A percentile compares a stretch with the other conserved stretches of the same genome.
Conservation (phyloP, 1,284 basidiomycete species). For the Apiotrichum domesticum region DNA sequence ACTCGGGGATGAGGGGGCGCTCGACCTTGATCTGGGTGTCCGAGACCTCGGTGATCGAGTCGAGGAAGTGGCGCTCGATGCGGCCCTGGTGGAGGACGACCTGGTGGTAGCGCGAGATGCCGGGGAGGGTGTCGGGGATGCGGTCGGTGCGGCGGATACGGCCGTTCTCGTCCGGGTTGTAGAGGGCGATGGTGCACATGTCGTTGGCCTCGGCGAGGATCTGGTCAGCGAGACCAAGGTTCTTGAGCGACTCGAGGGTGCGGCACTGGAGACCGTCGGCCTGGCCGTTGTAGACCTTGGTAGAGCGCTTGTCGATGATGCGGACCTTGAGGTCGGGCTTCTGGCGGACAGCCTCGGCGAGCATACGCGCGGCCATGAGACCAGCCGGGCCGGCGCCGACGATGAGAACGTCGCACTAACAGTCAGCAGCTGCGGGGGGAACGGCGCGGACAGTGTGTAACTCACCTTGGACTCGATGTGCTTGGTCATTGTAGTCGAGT, state of each 20-base stretch:
- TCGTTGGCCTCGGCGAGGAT: slow-evolving; percentile 17
- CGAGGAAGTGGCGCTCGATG: slow-evolving; percentile 19
- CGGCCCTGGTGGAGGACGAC: slow-evolving; percentile 17
- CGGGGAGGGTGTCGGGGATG: slow-evolving; percentile 19
- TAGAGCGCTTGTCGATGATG: slow-evolving; percentile 21
- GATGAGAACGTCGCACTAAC: slow-evolving; percentile 12
- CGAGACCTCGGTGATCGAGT: slow-evolving; percentile 15
- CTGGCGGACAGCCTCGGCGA: slow-evolving; percentile 11
- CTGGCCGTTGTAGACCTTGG: slow-evolving; percentile 20
- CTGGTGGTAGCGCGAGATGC: slow-evolving; percentile 21
- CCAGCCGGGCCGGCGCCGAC: slow-evolving; percentile 16
- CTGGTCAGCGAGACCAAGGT: slow-evolving; percentile 14
- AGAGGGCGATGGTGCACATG: slow-evolving; percentile 26
- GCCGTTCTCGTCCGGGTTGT: slow-evolving; percentile 21
- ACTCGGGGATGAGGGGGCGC: slow-evolving; percentile 15
- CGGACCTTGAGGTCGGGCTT: slow-evolving; percentile 18
- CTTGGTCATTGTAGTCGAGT: not conserved
- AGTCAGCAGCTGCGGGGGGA: too few relatives aligned
- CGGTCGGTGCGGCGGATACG: slow-evolving; percentile 18
- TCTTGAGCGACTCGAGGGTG: slow-evolving; percentile 15
- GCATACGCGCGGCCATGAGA: slow-evolving; percentile 17
- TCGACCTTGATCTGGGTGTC: slow-evolving; percentile 12
- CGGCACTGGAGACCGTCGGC: slow-evolving; percentile 18
- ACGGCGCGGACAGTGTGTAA: too few relatives aligned
- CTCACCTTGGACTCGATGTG: slow-evolving; percentile 6